phyloP scores from a whole-genome alignment of 2,329 filamentous ascomycete genomes.

The Fusarium compactum region DNA sequence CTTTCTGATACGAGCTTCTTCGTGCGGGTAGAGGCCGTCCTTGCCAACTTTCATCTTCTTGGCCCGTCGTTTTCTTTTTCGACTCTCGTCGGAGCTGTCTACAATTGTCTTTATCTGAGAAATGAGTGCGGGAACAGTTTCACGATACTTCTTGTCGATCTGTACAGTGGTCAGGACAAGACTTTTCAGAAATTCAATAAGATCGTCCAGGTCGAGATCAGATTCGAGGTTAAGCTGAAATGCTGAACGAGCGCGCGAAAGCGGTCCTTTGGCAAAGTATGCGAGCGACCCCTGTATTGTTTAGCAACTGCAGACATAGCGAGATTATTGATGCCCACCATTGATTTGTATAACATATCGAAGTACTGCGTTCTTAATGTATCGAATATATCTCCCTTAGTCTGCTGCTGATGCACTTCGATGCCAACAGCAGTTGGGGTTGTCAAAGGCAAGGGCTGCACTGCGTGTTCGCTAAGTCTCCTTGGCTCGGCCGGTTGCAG shows the following conservation, averaged over 20 bases:
- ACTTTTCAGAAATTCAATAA: constrained; percentile 76
- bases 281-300: constrained; percentile 74
- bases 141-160: constrained; percentile 84
- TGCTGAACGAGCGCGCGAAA: constrained; percentile 78
- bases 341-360: constrained; percentile 72
- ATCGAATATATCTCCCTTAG: constrained; percentile 66
- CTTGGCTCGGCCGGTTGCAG: constrained; percentile 33
- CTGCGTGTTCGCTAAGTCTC: not conserved
- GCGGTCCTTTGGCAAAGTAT: constrained; percentile 85
- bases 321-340: constrained; percentile 58
- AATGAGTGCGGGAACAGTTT: constrained; percentile 73
- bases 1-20: constrained; percentile 71
- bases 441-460: not conserved
- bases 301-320: not conserved
- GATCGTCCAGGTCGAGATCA: constrained; percentile 70
- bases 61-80: constrained; percentile 63
- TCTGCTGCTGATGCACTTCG: constrained; percentile 51
- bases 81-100: constrained; percentile 65
- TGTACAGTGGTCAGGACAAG: constrained; percentile 74
- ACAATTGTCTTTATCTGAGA: constrained; percentile 66
- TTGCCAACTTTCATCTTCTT: constrained; percentile 77
- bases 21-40: constrained; percentile 74
- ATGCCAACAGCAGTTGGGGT: constrained; percentile 4
- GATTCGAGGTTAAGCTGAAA: constrained; percentile 74
- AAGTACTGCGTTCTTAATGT: constrained; percentile 70